phyloP scores from a whole-genome alignment of 2,329 filamentous ascomycete genomes.

The Alternaria metachromatica region DNA sequence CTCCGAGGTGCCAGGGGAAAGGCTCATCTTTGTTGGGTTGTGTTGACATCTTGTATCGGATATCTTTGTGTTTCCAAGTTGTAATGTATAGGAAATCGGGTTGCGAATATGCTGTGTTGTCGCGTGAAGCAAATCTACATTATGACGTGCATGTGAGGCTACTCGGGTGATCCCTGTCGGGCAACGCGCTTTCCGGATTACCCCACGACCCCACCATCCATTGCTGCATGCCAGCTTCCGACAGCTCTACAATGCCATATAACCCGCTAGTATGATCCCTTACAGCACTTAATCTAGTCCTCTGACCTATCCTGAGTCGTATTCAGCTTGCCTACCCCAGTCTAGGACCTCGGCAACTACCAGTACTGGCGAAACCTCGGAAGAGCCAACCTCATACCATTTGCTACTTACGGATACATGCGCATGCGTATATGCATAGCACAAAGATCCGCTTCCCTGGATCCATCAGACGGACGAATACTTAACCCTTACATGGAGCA shows the following conservation, averaged over 20 bases:
- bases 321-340: background rate
- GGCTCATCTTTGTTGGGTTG: slow-evolving; percentile 12
- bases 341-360: background rate
- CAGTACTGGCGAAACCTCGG: background rate
- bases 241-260: background rate
- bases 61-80: no score
- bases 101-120: background rate
- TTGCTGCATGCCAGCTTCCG: background rate
- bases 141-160: slow-evolving; percentile 14
- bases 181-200: background rate
- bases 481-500: background rate
- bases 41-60: slow-evolving; percentile 7
- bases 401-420: slow-evolving; percentile 1
- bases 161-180: slow-evolving; percentile 3
- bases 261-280: background rate
- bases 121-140: slow-evolving; percentile 2
- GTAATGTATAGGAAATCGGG: no score
- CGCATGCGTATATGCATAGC: background rate
- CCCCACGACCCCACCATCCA: background rate
- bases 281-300: background rate
- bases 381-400: background rate
- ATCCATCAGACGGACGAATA: background rate
- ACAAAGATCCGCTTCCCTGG: background rate
- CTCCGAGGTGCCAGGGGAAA: slow-evolving; percentile 73
- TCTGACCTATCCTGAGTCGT: background rate